These are phyloP conservation scores for Phoenix roebelenii DNA, from an alignment of 176 grass and related monocot genomes.

Conservation along the genomic window DNA sequence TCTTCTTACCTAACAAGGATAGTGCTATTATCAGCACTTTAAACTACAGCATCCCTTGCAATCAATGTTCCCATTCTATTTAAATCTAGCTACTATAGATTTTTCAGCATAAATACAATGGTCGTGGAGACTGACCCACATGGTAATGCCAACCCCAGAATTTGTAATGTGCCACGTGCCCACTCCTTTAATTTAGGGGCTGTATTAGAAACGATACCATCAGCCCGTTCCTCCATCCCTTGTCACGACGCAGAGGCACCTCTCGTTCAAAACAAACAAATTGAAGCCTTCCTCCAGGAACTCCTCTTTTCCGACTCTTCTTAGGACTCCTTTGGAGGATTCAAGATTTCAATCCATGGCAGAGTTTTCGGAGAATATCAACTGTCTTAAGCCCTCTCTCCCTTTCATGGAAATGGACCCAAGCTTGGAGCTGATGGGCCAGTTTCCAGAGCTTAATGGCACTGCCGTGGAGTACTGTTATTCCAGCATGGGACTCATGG, in stretches of 20 bases:
- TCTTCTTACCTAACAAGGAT: neutral
- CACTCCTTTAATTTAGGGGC: neutral
- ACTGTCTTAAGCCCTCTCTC: neutral
- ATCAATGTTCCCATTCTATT: conserved; percentile 2
- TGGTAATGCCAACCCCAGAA: neutral
- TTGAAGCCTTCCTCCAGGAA: neutral
- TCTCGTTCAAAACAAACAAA: neutral
- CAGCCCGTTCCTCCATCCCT: neutral
- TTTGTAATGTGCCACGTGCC: neutral
- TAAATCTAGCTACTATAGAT: neutral
- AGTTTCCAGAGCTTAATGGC: conserved; percentile 7
- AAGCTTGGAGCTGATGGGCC: conserved; percentile 6
- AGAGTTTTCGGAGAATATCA: neutral
- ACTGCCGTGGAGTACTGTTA: neutral
- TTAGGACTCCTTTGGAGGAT: neutral
- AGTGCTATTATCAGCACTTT: neutral
- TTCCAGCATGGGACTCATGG: neutral
- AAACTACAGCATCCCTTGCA: neutral
- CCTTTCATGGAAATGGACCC: conserved; percentile 10
- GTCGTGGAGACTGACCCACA: neutral
- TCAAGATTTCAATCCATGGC: neutral
- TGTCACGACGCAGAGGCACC: neutral
- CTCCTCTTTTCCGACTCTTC: neutral
- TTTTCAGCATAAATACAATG: neutral
- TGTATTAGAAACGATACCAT: too few species aligned